Conservation (phyloP, 768 basidiomycete species). For the Bullera alba region DNA sequence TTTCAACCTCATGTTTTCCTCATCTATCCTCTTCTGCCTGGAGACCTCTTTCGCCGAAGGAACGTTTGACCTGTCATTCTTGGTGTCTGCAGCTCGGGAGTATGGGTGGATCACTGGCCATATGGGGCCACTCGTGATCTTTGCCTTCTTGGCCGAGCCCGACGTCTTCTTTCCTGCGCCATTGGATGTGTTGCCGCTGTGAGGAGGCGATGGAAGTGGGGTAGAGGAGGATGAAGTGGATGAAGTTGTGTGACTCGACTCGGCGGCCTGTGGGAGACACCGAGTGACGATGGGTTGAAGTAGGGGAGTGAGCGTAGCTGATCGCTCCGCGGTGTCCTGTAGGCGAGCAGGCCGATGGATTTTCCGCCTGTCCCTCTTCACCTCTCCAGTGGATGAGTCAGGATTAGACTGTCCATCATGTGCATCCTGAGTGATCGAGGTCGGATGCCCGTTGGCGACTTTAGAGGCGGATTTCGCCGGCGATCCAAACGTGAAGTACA, state of each 20-base stretch:
- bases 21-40: neutral
- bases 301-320: conserved; percentile 17
- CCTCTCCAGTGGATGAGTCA: no score
- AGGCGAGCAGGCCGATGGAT: no score
- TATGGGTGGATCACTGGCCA: conserved; percentile 7
- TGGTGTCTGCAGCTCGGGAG: neutral
- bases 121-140: neutral
- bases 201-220: neutral
- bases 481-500: no score
- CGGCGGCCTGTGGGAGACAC: conserved; percentile 4
- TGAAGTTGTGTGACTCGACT: neutral
- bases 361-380: no score
- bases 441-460: no score
- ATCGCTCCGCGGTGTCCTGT: no score
- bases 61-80: conserved; percentile 1
- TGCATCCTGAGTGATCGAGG: no score
- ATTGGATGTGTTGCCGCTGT: neutral
- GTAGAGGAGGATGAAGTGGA: neutral
- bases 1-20: neutral
- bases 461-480: no score
- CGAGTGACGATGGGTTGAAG: conserved; percentile 15
- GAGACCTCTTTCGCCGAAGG: conserved; percentile 5
- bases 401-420: no score
- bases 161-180: no score
- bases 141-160: neutral